Percentiles rank a stretch among this genome's conserved stretches.
Conservation (phyloP, 1,284 basidiomycete genomes). For the Stygiomarasmius scandens region DNA sequence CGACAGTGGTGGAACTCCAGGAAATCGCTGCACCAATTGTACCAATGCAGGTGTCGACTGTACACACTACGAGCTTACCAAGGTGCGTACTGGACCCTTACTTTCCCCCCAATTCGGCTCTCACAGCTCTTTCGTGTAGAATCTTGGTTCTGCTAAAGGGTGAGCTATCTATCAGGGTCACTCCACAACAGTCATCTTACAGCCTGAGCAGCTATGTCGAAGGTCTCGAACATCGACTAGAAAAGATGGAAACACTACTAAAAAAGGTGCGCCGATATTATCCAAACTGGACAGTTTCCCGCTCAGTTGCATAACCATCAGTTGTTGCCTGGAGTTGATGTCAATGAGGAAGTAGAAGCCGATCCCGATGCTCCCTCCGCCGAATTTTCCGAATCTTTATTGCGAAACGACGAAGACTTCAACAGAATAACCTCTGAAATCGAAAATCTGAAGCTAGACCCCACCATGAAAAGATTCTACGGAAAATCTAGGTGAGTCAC, state of each 20-base stretch:
- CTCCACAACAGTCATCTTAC: no score
- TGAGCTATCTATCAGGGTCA: no score
- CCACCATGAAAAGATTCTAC: constrained; percentile 38
- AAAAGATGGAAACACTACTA: constrained; percentile 71
- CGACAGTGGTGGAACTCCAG: constrained; percentile 43
- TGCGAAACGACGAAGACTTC: constrained; percentile 33
- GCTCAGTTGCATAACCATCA: constrained; percentile 10
- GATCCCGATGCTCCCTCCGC: constrained; percentile 20
- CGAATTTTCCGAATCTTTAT: constrained; percentile 22
- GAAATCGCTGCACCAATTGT: constrained; percentile 43
- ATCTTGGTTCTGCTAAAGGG: constrained; percentile 43
- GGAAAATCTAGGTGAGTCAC: constrained; percentile 41
- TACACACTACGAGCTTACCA: constrained; percentile 44
- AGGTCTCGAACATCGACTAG: constrained; percentile 68
- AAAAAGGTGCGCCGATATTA: constrained; percentile 48
- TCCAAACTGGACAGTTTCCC: not conserved
- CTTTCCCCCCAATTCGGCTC: no score
- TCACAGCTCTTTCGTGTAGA: constrained; percentile 22
- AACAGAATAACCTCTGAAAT: constrained; percentile 29
- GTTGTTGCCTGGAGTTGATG: constrained; percentile 40
- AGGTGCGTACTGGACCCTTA: constrained; percentile 28
- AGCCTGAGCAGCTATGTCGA: constrained; percentile 60
- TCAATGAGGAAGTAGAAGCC: constrained; percentile 36
- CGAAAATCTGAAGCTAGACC: constrained; percentile 35
- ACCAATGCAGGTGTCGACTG: constrained; percentile 39